Evolutionary conservation across 441 rosid species (phyloP).

Genomic region (Flueggea neowawraea): DNA sequence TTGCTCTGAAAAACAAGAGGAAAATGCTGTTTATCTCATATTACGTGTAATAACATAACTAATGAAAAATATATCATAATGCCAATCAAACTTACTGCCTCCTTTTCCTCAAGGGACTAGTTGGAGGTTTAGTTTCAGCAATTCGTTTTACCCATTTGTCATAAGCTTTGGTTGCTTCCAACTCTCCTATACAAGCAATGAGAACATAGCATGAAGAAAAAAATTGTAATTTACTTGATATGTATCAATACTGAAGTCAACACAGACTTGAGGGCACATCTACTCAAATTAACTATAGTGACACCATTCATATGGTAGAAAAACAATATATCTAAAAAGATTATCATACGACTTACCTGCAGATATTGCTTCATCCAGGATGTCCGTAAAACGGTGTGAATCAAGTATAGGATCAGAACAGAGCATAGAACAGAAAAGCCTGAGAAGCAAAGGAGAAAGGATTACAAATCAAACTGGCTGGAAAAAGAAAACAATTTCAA

Average conservation of each 20-base stretch:
- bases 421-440: constrained; percentile 92
- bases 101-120: constrained; percentile 49
- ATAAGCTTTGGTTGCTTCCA: constrained; percentile 70
- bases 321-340: too few species aligned
- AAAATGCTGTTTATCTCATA: too few species aligned
- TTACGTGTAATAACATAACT: background rate
- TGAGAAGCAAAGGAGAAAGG: constrained; percentile 17
- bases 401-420: constrained; percentile 90
- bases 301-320: too few species aligned
- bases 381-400: constrained; percentile 85
- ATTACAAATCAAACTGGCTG: constrained; percentile 9
- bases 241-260: too few species aligned
- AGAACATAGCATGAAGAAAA: background rate
- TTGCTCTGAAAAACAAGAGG: constrained; percentile 31
- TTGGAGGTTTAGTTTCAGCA: constrained; percentile 73
- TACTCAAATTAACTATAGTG: too few species aligned
- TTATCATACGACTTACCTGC: constrained; percentile 41
- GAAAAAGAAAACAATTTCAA: constrained; percentile 4
- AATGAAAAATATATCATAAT: background rate
- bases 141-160: constrained; percentile 76
- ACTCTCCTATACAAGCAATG: constrained; percentile 44
- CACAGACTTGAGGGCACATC: too few species aligned
- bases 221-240: background rate
- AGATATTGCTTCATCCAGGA: constrained; percentile 67
- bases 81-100: constrained; percentile 44